Evolutionary conservation across 305 asterid species (phyloP), one percentile per base, ranked within the genome.

Genomic region (Fraxinus latifolia): DNA sequence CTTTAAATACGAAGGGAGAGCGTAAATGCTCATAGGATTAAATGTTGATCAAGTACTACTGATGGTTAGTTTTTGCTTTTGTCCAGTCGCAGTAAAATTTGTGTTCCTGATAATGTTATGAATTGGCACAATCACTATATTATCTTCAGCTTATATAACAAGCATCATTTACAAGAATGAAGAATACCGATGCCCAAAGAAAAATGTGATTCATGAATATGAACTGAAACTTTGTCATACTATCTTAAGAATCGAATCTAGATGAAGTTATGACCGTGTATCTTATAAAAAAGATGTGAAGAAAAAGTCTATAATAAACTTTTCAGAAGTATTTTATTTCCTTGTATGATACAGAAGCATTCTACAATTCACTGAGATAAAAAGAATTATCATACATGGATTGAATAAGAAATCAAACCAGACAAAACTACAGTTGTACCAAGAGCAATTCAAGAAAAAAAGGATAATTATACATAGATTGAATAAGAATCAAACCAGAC

Each of bases 1-100:
- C 83, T 70, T 72, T 72, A 53, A 83, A 76, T 32, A n/a, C 53
- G 0, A 32, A 17, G 23, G 77, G 62, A 32, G 3, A 78, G 33
- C 44, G 21, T 74, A 42, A 73, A 74, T 74, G 53, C 11, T 74
- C 11, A 27, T 68, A 68, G 9, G 74, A 31, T 29, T n/a, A 11
- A 14, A 29, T 29, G 74, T 29, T 29, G 74, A 31, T 29, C 19
- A 68, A 68, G 74, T 68, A 29, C 36, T 68, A 5, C 36, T 1
- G 11, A 15, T 68, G 37, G 74, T 25, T 29, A 14, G 39, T 68
- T 31, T 68, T 31, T 68, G 74, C 74, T 68, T 68, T 29, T 68
- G 21, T 68, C 74, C 74, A 67, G 74, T 65, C 36, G 33, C 73
- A 12, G 17, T 55, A 25, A 65, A 65, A 65, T 25, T 12, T 7